These are phyloP conservation scores for Neurospora sp. DNA, from an alignment of 495 filamentous ascomycete species.

Conservation along the genomic window DNA sequence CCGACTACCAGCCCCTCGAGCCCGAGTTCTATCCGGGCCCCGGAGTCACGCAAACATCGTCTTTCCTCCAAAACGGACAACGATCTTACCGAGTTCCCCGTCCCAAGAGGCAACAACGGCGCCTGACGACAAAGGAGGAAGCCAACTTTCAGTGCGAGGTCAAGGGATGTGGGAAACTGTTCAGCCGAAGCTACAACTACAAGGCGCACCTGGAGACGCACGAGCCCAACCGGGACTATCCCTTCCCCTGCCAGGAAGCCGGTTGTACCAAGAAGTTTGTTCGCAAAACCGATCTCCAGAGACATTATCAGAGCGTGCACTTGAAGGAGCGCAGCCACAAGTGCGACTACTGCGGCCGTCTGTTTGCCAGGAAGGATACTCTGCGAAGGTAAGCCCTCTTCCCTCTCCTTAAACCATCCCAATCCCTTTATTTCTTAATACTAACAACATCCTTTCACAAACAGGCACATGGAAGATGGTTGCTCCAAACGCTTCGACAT, in stretches of 20 bases:
- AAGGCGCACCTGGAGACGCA: constrained; percentile 87
- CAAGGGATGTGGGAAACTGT: constrained; percentile 64
- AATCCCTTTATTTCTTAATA: neutral
- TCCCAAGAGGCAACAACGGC: constrained; percentile 38
- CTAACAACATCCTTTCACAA: constrained; percentile 5
- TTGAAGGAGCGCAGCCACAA: constrained; percentile 59
- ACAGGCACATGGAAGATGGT: constrained; percentile 70
- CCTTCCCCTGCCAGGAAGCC: constrained; percentile 53
- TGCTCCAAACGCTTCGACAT: constrained; percentile 64
- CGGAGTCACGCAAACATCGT: constrained; percentile 10
- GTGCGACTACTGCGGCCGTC: constrained; percentile 61
- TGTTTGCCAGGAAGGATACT: constrained; percentile 77
- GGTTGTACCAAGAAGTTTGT: constrained; percentile 68
- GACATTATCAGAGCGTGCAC: constrained; percentile 80
- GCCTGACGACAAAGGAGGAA: constrained; percentile 59
- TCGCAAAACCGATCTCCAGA: constrained; percentile 72
- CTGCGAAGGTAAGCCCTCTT: constrained; percentile 52
- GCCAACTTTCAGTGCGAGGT: constrained; percentile 67
- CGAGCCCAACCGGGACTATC: constrained; percentile 62
- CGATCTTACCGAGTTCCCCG: constrained; percentile 29
- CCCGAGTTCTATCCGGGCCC: constrained; percentile 31
- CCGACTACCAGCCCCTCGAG: constrained; percentile 34
- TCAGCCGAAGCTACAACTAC: constrained; percentile 84
- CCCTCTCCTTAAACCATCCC: neutral
- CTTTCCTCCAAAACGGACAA: constrained; percentile 24